Conservation (phyloP, 768 basidiomycete species). For the Naganishia antarctica region DNA sequence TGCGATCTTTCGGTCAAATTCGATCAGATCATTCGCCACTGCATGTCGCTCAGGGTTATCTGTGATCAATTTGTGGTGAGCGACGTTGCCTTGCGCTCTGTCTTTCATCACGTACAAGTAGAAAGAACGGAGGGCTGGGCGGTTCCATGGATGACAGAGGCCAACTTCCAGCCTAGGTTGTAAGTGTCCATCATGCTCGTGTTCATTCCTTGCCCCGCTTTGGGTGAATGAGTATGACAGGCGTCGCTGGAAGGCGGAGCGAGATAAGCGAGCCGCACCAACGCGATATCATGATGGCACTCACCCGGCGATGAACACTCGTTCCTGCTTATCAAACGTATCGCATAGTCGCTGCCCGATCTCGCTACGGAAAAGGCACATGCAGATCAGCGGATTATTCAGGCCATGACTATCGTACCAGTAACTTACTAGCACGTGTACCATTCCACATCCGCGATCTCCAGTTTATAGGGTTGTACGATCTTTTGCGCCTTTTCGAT, state of each 20-base stretch:
- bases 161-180: conserved; percentile 68
- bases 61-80: background rate
- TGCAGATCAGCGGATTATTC: background rate
- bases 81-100: background rate
- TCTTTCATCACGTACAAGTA: background rate
- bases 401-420: too few relatives aligned
- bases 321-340: conserved; percentile 26
- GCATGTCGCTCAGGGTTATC: conserved; percentile 57
- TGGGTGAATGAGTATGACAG: conserved; percentile 32
- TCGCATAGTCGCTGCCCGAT: conserved; percentile 34
- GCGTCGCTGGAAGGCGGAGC: conserved; percentile 26
- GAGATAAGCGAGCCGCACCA: background rate
- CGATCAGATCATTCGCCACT: conserved; percentile 63
- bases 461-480: conserved; percentile 34
- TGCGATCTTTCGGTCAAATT: conserved; percentile 65
- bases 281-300: too few relatives aligned
- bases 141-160: conserved; percentile 58
- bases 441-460: conserved; percentile 36
- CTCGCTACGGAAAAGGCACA: conserved; percentile 8
- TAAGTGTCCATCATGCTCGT: conserved; percentile 58
- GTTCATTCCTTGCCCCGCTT: conserved; percentile 38
- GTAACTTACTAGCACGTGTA: conserved; percentile 32
- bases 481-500: conserved; percentile 30
- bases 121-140: conserved; percentile 49
- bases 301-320: conserved; percentile 36